These are phyloP conservation scores for Backusella morwellensis DNA, from an alignment of 192 early-diverging fungal species.

Conservation along the genomic window DNA sequence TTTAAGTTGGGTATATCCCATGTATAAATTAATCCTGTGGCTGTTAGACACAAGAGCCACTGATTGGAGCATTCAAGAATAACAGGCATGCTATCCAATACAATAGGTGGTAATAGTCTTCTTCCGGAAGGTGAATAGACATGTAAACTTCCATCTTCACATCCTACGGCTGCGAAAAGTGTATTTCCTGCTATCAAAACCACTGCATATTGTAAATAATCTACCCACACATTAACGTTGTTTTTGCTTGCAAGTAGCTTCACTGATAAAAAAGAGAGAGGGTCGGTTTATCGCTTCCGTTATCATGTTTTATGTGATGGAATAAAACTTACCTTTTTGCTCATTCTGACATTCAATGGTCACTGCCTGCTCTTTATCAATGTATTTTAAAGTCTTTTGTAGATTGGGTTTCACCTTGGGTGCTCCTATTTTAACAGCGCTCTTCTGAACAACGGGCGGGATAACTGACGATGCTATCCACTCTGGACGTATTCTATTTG, in stretches of 20 bases:
- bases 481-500: slow-evolving; percentile 7
- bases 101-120: slow-evolving; percentile 66
- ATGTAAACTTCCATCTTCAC: slow-evolving; percentile 64
- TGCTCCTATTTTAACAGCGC: slow-evolving; percentile 44
- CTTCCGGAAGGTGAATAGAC: slow-evolving; percentile 68
- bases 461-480: slow-evolving; percentile 40
- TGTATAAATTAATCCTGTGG: slow-evolving; percentile 58
- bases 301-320: neutral
- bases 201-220: slow-evolving; percentile 55
- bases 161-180: slow-evolving; percentile 58
- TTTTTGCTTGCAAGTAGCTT: slow-evolving; percentile 22
- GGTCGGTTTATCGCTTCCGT: neutral
- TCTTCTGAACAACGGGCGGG: slow-evolving; percentile 40
- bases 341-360: slow-evolving; percentile 38
- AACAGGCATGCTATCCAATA: slow-evolving; percentile 60
- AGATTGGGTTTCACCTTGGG: slow-evolving; percentile 46
- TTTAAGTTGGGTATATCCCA: slow-evolving; percentile 66
- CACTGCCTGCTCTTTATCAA: neutral
- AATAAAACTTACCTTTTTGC: neutral
- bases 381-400: neutral
- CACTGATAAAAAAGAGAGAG: neutral
- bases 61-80: slow-evolving; percentile 53
- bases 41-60: slow-evolving; percentile 66
- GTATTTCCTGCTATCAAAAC: slow-evolving; percentile 61
- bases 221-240: slow-evolving; percentile 53